Base-by-base conservation (phyloP, 2,329 filamentous ascomycete species). In the Xylaria sp. region DNA sequence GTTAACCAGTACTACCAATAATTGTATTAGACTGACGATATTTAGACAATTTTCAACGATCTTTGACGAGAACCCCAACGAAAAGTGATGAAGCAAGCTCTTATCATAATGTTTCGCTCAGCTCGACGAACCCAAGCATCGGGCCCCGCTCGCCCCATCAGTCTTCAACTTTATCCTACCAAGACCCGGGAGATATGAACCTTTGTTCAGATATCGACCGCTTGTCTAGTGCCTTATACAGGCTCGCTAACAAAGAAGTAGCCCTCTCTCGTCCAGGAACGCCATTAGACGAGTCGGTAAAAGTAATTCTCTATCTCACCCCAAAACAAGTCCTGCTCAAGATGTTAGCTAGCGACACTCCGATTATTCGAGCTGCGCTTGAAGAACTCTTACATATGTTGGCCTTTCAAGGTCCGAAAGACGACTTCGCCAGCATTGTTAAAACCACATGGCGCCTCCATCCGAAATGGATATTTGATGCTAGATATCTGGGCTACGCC, bases 311-410 rank as follows among this genome's bases (percentile, higher is more conserved):
- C 25, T 43, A 57, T 35, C 29, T 5, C 11, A 57, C 54, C 2
- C 54, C 54, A 27, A 49, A 25, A 25, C 5, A 49, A 6, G 15
- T 51, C 35, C 35, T 57, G 6, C 25, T 49, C 13, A 49, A 57
- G 27, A 3, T 58, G 9, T 23, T 58, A 31, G 48, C 37, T 15
- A 17, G 23, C 7, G 38, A 58, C 23, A 54, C 48, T n/a, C 48
- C 48, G 4, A 41, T 8, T 15, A 8, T 59, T 6, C 35, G 13
- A 2, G 33, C 19, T 0, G 41, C 27, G 2, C 1, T 31, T 4
- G 1, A 17, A 21, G 19, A 4, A 4, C 8, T 59, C 3, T 2
- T 33, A 17, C n/a, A 2, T 1, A 8, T 23, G 9, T 19, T n/a
- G 15, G 9, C 19, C 13, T 1, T 19, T 3, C 4, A 21, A n/a